These are phyloP conservation scores for Pythium angustatum DNA, from an alignment of 352 stramenopile species.

Conservation along the genomic window DNA sequence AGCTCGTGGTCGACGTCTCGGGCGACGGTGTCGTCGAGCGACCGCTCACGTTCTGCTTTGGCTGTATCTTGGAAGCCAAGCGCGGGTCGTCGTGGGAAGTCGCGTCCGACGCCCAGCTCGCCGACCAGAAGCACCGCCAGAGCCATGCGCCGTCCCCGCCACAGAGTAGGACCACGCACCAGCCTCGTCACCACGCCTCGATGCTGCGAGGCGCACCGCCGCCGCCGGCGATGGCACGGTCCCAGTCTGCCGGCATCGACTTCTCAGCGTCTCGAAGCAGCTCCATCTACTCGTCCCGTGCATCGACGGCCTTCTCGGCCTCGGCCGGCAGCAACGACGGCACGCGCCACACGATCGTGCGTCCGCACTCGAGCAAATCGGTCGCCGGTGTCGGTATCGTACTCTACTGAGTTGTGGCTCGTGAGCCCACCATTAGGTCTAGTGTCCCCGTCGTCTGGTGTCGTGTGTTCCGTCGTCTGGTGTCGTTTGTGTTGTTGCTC, in stretches of 20 bases:
- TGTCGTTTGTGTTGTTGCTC: no score
- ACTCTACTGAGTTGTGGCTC: constrained; percentile 12
- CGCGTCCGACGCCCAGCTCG: constrained; percentile 35
- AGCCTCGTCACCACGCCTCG: constrained; percentile 26
- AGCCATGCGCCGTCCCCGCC: no score
- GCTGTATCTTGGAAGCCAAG: constrained; percentile 51
- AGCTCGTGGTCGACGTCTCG: constrained; percentile 55
- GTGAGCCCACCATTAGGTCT: no score
- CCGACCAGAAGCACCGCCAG: background rate
- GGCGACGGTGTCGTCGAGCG: constrained; percentile 34
- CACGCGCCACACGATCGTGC: constrained; percentile 9
- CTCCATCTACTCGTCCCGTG: background rate
- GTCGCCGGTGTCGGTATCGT: constrained; percentile 14
- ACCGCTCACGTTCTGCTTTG: constrained; percentile 48
- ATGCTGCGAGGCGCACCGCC: background rate
- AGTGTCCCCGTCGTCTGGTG: background rate
- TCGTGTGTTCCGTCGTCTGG: background rate
- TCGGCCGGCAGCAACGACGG: background rate
- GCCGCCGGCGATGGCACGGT: constrained; percentile 8
- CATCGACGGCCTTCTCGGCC: background rate
- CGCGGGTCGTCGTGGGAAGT: constrained; percentile 48
- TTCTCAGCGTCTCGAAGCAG: constrained; percentile 1
- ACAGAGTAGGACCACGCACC: no score
- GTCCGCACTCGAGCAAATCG: constrained; percentile 23
- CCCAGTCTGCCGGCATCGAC: constrained; percentile 17